Base-by-base conservation (phyloP, 2,329 filamentous ascomycete genomes). In the Clarireedia hainanense region DNA sequence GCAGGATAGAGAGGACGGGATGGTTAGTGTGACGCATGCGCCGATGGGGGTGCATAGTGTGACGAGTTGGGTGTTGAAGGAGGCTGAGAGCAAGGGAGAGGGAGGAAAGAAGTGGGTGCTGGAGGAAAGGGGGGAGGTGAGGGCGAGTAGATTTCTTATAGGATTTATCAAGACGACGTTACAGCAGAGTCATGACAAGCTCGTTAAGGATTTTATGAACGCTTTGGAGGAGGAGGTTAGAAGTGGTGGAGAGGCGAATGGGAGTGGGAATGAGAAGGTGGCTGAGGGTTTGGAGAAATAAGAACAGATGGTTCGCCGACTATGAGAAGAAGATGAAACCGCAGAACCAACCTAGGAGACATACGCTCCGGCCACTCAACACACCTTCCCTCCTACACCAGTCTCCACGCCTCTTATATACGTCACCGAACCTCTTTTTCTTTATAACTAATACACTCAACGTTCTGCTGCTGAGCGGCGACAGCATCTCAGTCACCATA, bases 131-230 rank as follows among this genome's bases (percentile, higher is more conserved):
- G 84, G 91, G 48, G 84, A 88, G 61, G 83, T 95, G 73, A 80
- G 80, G 57, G 94, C 89, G 72, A 91, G 90, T 66, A 73, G 89
- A 57, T 74, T 92, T 60, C 79, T 92, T 73, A 78, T 84, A 2
- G 72, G 74, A 1, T 94, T 94, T 67, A 87, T 95, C 55, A 91
- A 87, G 75, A 86, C 83, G 70, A 92, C 88, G 30, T 76, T 95
- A 50, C 86, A 87, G 65, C 87, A 85, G 64, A 81, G 87, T 0
- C 89, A 94, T 66, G 78, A 76, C 17, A 76, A 80, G 7, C 75
- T 95, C 5, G 85, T 90, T 1, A 81, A 85, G 5, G 73, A 76
- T 27, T 73, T 88, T 17, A 73, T 80, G 43, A 71, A 71, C 55
- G 78, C 76, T 59, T 74, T 79, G 2, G 70, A 76, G 59, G 64